phyloP scores from a whole-genome alignment of 176 grass and related monocot species.

The Alloteropsis semialata region DNA sequence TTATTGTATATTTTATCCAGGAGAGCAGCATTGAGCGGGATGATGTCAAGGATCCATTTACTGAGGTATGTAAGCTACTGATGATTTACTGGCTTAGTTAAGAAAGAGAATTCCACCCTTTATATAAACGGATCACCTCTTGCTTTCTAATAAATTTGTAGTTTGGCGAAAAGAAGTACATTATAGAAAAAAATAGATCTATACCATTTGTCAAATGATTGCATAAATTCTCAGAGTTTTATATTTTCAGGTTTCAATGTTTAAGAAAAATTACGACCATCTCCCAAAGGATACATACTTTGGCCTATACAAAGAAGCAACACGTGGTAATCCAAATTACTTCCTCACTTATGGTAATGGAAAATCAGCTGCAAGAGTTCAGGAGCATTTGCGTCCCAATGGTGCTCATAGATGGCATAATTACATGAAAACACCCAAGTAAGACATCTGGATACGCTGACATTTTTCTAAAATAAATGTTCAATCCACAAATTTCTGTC shows the following conservation, averaged over 20 bases:
- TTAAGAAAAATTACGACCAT: conserved; percentile 99
- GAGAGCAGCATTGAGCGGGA: conserved; percentile 96
- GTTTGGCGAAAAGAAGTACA: neutral
- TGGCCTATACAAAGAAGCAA: conserved; percentile 99
- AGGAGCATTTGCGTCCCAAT: conserved; percentile 90
- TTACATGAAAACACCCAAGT: conserved; percentile 98
- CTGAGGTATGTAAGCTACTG: conserved; percentile 63
- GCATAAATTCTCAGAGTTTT: neutral
- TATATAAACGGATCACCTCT: neutral
- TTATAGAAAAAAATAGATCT: neutral
- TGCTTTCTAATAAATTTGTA: neutral
- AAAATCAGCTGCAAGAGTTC: conserved; percentile 93
- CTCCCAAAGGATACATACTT: conserved; percentile 99
- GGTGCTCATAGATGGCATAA: conserved; percentile 99
- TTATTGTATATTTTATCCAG: conserved; percentile 46
- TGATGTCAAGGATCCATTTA: conserved; percentile 97
- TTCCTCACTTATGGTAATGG: conserved; percentile 98
- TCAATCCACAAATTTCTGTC: neutral
- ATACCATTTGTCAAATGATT: neutral
- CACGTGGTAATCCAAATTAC: conserved; percentile 95
- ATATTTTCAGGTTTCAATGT: conserved; percentile 81
- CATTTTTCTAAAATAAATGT: neutral
- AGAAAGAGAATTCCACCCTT: neutral
- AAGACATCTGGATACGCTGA: conserved; percentile 18
- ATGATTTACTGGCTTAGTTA: neutral